phyloP scores from a whole-genome alignment of 2,329 filamentous ascomycete species.

The Clarireedia monteithiana region DNA sequence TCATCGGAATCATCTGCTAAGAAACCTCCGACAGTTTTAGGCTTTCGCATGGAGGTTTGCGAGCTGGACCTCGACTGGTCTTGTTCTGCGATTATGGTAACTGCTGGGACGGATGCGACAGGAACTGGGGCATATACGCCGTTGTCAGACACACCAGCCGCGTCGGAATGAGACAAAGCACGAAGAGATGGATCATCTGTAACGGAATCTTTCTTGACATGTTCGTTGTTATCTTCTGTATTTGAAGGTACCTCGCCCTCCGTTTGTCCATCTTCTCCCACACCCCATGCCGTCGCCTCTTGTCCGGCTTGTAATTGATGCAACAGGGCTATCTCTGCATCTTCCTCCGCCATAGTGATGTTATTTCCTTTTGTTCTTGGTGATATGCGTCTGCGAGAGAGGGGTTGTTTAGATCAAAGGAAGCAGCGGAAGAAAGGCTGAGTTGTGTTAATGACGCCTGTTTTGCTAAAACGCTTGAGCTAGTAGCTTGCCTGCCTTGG shows the following conservation, averaged over 20 bases:
- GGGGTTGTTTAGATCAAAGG: not conserved
- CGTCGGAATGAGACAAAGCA: slow-evolving; percentile 29
- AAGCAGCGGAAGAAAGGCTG: not conserved
- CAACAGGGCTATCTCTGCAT: slow-evolving; percentile 31
- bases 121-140: slow-evolving; percentile 30
- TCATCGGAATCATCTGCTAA: slow-evolving; percentile 32
- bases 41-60: slow-evolving; percentile 26
- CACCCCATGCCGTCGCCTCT: slow-evolving; percentile 27
- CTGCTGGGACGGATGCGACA: slow-evolving; percentile 25
- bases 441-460: not conserved
- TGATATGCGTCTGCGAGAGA: not conserved
- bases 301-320: slow-evolving; percentile 30
- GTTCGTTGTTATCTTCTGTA: slow-evolving; percentile 30
- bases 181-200: slow-evolving; percentile 31
- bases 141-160: slow-evolving; percentile 26
- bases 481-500: not conserved
- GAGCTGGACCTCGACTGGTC: slow-evolving; percentile 28
- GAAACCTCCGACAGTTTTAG: slow-evolving; percentile 30
- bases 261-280: slow-evolving; percentile 22
- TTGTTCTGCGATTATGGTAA: slow-evolving; percentile 22
- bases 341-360: slow-evolving; percentile 29
- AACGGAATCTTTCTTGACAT: slow-evolving; percentile 30
- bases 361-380: not conserved
- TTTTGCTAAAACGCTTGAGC: not conserved
- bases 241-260: slow-evolving; percentile 28